A percentile compares a stretch with the other conserved stretches of the same genome.
phyloP scores from a whole-genome alignment of 441 rosid genomes.

The Euphorbia corollata region DNA sequence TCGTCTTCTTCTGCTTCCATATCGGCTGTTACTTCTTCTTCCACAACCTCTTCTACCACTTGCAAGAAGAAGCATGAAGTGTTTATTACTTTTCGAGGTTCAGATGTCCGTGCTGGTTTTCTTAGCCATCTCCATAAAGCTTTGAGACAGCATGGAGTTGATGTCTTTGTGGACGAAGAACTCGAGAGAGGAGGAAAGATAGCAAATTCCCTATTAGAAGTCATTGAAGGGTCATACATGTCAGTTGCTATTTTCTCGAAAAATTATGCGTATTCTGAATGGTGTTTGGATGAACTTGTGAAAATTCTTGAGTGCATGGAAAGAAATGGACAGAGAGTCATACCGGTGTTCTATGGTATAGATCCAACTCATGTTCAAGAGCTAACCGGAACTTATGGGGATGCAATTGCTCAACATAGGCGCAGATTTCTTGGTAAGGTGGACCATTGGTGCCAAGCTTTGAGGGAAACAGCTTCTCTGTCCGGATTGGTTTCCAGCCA shows the following conservation, averaged over 20 bases:
- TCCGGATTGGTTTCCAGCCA: constrained; percentile 27
- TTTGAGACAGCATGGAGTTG: not conserved
- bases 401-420: constrained; percentile 2
- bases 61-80: not conserved
- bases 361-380: not conserved
- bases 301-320: constrained; percentile 23
- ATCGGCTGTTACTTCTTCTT: constrained; percentile 4
- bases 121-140: constrained; percentile 6
- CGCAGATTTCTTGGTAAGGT: not conserved
- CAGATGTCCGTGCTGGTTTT: constrained; percentile 7
- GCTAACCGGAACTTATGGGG: not conserved
- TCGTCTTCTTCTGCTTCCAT: not conserved
- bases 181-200: constrained; percentile 7
- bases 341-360: constrained; percentile 24
- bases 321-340: constrained; percentile 6
- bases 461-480: constrained; percentile 22
- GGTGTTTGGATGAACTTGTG: constrained; percentile 27
- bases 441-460: constrained; percentile 28
- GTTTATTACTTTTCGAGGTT: constrained; percentile 15
- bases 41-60: not conserved
- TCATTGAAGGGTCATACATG: constrained; percentile 10
- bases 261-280: constrained; percentile 26
- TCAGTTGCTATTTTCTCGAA: constrained; percentile 23
- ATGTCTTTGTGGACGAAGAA: constrained; percentile 6
- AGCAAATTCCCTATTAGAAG: not conserved